phyloP scores from a whole-genome alignment of 805 yeast species.

The Wickerhamiella shivajii region DNA sequence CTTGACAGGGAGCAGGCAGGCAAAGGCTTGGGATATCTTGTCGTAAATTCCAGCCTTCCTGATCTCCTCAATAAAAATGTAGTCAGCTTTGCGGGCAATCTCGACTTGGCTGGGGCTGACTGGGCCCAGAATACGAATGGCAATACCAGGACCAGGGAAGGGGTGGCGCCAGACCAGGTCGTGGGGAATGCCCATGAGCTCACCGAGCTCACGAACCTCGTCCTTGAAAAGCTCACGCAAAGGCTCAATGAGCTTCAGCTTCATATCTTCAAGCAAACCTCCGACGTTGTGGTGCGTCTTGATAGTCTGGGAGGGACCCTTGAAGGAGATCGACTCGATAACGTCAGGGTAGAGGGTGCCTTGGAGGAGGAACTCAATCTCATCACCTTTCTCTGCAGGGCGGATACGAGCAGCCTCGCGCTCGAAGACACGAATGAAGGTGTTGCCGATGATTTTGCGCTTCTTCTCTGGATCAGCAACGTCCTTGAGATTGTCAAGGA shows the following conservation, averaged over 20 bases:
- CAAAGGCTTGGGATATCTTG: slow-evolving; percentile 94
- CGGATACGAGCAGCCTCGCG: slow-evolving; percentile 84
- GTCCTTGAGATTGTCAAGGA: slow-evolving; percentile 74
- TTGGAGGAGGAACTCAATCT: slow-evolving; percentile 84
- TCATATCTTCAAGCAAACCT: slow-evolving; percentile 95
- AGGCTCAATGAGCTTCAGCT: slow-evolving; percentile 95
- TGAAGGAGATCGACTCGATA: slow-evolving; percentile 94
- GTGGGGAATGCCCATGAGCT: slow-evolving; percentile 85
- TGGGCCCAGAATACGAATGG: slow-evolving; percentile 94
- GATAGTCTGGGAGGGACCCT: slow-evolving; percentile 99
- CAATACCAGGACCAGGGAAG: slow-evolving; percentile 99
- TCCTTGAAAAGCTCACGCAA: slow-evolving; percentile 97
- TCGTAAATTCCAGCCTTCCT: slow-evolving; percentile 82
- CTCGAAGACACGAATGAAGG: slow-evolving; percentile 93
- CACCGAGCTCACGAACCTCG: slow-evolving; percentile 95
- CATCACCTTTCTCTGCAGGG: slow-evolving; percentile 68
- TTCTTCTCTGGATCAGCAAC: slow-evolving; percentile 97
- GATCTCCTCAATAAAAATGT: slow-evolving; percentile 91
- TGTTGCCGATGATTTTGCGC: slow-evolving; percentile 96
- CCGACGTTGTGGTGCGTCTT: slow-evolving; percentile 99
- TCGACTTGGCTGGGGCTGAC: slow-evolving; percentile 86
- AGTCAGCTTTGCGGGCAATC: slow-evolving; percentile 95
- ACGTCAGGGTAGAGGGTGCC: slow-evolving; percentile 98
- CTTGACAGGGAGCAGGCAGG: slow-evolving; percentile 90
- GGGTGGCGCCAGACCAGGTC: slow-evolving; percentile 99